phyloP scores from a whole-genome alignment of 768 basidiomycete genomes.

The Trametopsis cervina region DNA sequence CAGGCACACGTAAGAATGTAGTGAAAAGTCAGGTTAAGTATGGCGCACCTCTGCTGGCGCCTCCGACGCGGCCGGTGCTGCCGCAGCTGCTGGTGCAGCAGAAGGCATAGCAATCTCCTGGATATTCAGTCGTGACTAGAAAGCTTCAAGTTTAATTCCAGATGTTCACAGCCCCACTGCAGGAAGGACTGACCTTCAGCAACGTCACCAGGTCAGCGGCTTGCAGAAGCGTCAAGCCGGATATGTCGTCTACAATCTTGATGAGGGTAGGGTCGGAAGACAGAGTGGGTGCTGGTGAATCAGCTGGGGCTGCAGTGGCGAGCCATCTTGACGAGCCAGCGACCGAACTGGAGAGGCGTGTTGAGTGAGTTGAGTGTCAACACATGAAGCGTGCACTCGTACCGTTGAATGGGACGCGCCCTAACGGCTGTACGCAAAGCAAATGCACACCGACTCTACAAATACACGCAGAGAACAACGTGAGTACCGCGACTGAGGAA shows the following conservation, averaged over 20 bases:
- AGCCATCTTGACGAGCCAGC: constrained; percentile 38
- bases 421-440: constrained; percentile 20
- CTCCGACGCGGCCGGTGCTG: constrained; percentile 48
- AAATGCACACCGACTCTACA: constrained; percentile 23
- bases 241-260: constrained; percentile 91
- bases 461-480: constrained; percentile 20
- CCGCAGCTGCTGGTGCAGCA: constrained; percentile 53
- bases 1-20: not conserved
- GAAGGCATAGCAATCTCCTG: constrained; percentile 94
- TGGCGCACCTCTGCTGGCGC: constrained; percentile 49
- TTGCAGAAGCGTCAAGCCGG: constrained; percentile 80
- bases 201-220: constrained; percentile 90
- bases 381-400: constrained; percentile 5
- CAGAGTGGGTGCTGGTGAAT: constrained; percentile 37
- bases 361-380: not conserved
- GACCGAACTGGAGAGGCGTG: constrained; percentile 11
- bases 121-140: constrained; percentile 85
- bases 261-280: constrained; percentile 60
- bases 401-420: constrained; percentile 20
- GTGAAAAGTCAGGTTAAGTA: not conserved
- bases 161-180: not conserved
- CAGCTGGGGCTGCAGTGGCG: constrained; percentile 43
- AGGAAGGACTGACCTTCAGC: constrained; percentile 61
- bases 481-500: constrained; percentile 18
- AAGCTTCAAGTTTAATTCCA: not conserved